Evolutionary conservation across 768 basidiomycete species (phyloP), one percentile per base, ranked within the genome.

Genomic region (Nidula microcarpa): DNA sequence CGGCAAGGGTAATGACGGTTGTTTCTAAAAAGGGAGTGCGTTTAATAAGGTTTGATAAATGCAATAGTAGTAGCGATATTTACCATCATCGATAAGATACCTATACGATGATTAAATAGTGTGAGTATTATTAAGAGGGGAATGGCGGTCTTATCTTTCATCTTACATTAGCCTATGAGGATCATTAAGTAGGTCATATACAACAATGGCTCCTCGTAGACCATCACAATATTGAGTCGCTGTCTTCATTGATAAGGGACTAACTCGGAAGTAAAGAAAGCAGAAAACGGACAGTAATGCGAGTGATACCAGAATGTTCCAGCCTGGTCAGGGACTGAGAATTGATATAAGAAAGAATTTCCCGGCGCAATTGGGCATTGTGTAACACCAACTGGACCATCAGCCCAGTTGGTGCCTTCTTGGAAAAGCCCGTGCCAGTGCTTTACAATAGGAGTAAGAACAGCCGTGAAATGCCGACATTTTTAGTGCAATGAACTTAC

Each of bases 361-460:
- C 61, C 59, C 2, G 77, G 67, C 1, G 67, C 54, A 39, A 81
- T 76, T 0, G 79, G 79, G 60, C 79, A 81, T 55, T 80, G 77
- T 9, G 72, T 76, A 7, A 79, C 67, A 43, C 67, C 59, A 5
- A 66, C 61, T 1, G 68, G 51, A 10, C 80, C 80, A 51, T 82
- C 80, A 0, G 68, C 74, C 63, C 68, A 77, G 52, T 70, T 77
- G 5, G 72, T 72, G 4, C 53, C 46, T 1, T 62, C 56, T 59
- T 81, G 79, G 49, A 65, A 71, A 41, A 81, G 55, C 1, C 80
- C 80, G 56, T 82, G 80, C 78, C 77, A 81, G 56, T 81, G 80
- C 70, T 72, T 30, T 30, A 41, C 6, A 11, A 10, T 35, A 49
- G 18, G 13, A n/a, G 17, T 49, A 8, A 50, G 13, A 4, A 6